phyloP scores from a whole-genome alignment of 2,329 filamentous ascomycete genomes.

The Aschersonia sp. region DNA sequence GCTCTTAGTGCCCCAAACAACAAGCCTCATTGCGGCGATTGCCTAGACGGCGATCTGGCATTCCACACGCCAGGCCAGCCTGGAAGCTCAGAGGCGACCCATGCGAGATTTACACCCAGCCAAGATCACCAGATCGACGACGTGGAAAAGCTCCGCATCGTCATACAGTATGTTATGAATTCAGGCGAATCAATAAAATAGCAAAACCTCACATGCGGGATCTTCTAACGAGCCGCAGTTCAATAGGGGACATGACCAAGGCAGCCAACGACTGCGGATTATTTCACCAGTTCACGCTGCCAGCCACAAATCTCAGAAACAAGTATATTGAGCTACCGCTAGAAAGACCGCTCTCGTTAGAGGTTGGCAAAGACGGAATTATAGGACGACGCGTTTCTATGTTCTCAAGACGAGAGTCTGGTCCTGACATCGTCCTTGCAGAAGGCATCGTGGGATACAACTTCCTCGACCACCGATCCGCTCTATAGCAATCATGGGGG shows the following conservation, averaged over 20 bases:
- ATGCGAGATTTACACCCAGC: conserved; percentile 24
- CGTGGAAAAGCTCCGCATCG: conserved; percentile 17
- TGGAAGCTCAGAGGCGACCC: conserved; percentile 22
- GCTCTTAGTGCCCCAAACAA: conserved; percentile 20
- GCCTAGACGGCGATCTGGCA: conserved; percentile 21
- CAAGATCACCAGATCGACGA: conserved; percentile 6
- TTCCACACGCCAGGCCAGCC: conserved; percentile 28
- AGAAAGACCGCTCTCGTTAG: conserved; percentile 23
- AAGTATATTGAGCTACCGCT: conserved; percentile 20
- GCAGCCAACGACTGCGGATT: conserved; percentile 25
- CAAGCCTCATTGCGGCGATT: background rate
- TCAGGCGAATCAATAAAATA: background rate
- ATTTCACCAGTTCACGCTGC: conserved; percentile 22
- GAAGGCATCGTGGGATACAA: conserved; percentile 38
- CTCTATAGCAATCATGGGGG: background rate
- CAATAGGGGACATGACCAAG: conserved; percentile 27
- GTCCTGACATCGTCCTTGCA: conserved; percentile 19
- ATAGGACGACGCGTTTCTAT: conserved; percentile 33
- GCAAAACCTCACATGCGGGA: background rate
- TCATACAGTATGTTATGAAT: conserved; percentile 27
- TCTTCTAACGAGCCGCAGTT: conserved; percentile 11
- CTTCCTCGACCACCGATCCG: conserved; percentile 10
- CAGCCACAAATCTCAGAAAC: conserved; percentile 3
- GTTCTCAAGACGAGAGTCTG: conserved; percentile 11
- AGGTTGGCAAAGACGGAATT: conserved; percentile 30